Percentiles rank a stretch among this genome's conserved stretches.
Evolutionary conservation across 1,284 basidiomycete species (phyloP).

Genomic region (Sparassis latifolia): DNA sequence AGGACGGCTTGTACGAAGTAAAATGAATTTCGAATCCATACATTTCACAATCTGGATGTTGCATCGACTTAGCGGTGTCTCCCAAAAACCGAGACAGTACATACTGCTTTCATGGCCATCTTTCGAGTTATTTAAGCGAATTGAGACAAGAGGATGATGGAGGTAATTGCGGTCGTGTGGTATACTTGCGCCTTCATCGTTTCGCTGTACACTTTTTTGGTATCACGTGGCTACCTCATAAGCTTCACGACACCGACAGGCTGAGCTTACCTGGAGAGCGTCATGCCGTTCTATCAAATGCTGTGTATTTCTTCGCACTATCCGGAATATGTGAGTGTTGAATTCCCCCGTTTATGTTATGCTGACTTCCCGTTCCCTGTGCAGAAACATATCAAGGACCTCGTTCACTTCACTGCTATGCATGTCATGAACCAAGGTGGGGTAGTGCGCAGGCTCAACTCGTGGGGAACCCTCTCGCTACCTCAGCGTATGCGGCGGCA

Average conservation of each 20-base stretch:
- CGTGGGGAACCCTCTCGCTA: slow-evolving; percentile 67
- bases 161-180: background rate
- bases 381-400: slow-evolving; percentile 70
- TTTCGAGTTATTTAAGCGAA: slow-evolving; percentile 6
- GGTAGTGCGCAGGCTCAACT: slow-evolving; percentile 73
- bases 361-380: slow-evolving; percentile 1
- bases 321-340: slow-evolving; percentile 54
- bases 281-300: slow-evolving; percentile 80
- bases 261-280: slow-evolving; percentile 4
- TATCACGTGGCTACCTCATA: background rate
- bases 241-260: background rate
- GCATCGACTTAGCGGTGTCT: background rate
- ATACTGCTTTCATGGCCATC: slow-evolving; percentile 20
- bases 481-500: slow-evolving; percentile 76
- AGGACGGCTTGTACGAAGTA: slow-evolving; percentile 12
- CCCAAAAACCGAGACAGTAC: background rate
- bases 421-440: slow-evolving; percentile 77
- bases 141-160: background rate
- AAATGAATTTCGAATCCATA: slow-evolving; percentile 25
- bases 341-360: background rate
- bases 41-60: slow-evolving; percentile 61
- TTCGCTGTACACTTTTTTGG: background rate
- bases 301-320: slow-evolving; percentile 73
- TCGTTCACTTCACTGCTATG: slow-evolving; percentile 68
- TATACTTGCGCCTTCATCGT: background rate